Evolutionary conservation across 2,329 filamentous ascomycete genomes (phyloP), one percentile per base, ranked within the genome.

Genomic region (Microsporum audouinii): DNA sequence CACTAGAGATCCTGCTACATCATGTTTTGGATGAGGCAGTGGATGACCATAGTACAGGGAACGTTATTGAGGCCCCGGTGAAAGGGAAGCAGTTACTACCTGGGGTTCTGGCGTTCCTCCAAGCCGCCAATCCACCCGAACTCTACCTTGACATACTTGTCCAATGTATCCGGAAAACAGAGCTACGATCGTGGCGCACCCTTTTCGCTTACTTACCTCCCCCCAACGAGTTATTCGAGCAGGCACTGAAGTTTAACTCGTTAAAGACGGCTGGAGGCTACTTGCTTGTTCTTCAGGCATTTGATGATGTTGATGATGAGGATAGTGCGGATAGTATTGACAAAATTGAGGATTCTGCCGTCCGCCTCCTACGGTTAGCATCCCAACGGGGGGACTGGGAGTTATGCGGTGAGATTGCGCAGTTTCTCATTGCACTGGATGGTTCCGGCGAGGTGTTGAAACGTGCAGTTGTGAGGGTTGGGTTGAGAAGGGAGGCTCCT

Each of bases 261-360:
- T 78, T 99, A 57, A 97, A 97, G 75, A 99, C 94, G 4, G 95
- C 94, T 1, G 92, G 91, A 7, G 94, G 95, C 0, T 99, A 97
- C 72, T 81, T 99, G n/a, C 84, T 99, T 17, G 89, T 99, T 39
- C 79, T 99, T 39, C 92, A 99, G 71, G 95, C 91, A 0, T 81
- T 87, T 63, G 82, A 85, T 62, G 80, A 82, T 29, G 31, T 34
- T 14, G 71, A 73, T 47, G 72, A 76, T 17, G 71, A 66, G 8
- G 68, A 64, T 38, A 61, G 68, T 38, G 31, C 34, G 14, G 57
- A 59, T 45, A 76, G 78, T 60, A 77, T 79, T 56, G 88, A 92
- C 33, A 69, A 70, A 27, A 74, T 75, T 34, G 76, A 78, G 69
- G 74, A 76, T 62, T 76, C 77, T 70, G 86, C 91, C 23, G 88